Evolutionary conservation across 1,139 yeast genomes (phyloP).

Genomic region (Candida tunisiensis): DNA sequence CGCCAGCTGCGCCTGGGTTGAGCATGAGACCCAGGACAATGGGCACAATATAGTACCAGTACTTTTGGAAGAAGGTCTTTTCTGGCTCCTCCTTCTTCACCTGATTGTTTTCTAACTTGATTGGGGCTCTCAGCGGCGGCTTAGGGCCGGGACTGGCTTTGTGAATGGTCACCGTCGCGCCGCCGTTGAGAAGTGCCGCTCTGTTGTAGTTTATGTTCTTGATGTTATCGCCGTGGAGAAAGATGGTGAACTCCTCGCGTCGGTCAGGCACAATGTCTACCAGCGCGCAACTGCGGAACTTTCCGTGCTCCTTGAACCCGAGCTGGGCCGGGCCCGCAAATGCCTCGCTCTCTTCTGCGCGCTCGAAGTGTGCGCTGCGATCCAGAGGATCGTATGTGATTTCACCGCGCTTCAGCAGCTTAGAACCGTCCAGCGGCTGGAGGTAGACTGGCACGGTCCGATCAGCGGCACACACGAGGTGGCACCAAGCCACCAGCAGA

Average conservation of each 20-base stretch:
- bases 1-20: too few species aligned
- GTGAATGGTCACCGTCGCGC: slow-evolving; percentile 2
- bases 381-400: too few species aligned
- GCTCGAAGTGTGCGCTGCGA: too few species aligned
- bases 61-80: slow-evolving; percentile 20
- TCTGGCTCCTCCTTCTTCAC: slow-evolving; percentile 11
- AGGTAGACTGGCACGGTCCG: too few species aligned
- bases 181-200: slow-evolving; percentile 1
- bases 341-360: too few species aligned
- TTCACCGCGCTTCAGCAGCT: too few species aligned
- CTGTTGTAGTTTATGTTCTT: slow-evolving; percentile 1
- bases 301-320: too few species aligned
- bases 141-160: slow-evolving; percentile 7
- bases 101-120: slow-evolving; percentile 13
- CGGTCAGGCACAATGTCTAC: neutral
- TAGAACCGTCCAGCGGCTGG: too few species aligned
- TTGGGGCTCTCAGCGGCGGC: slow-evolving; percentile 11
- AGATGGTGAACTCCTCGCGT: slow-evolving; percentile 4
- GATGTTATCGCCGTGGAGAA: neutral
- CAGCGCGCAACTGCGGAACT: too few species aligned
- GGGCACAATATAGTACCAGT: slow-evolving; percentile 22
- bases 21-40: slow-evolving; percentile 11
- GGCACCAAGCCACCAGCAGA: too few species aligned
- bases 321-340: too few species aligned
- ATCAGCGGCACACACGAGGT: too few species aligned